Conservation (phyloP, 148 eudicot species). For the Tetragonia tetragonoides region DNA sequence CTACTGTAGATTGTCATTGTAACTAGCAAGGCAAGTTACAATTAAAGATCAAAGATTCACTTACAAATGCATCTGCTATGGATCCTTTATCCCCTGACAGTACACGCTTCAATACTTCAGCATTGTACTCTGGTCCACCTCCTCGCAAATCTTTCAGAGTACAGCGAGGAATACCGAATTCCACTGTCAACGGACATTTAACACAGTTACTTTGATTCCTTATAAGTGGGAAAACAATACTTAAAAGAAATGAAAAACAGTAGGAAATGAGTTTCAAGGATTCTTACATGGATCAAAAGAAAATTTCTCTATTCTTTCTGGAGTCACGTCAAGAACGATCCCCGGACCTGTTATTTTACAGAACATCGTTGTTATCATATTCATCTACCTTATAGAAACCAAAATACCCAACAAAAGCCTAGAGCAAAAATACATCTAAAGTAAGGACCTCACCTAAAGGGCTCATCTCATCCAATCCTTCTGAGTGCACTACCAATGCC, state of each 20-base stretch:
- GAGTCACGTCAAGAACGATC: conserved; percentile 73
- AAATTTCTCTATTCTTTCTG: conserved; percentile 71
- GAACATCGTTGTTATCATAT: not conserved
- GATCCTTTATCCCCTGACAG: conserved; percentile 79
- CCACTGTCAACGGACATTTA: conserved; percentile 53
- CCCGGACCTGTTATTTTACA: conserved; percentile 68
- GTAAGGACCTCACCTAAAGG: conserved; percentile 59
- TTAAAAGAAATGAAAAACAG: not conserved
- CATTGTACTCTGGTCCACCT: conserved; percentile 91
- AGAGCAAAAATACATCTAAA: not conserved
- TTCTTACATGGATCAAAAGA: conserved; percentile 87
- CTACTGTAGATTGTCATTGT: not conserved
- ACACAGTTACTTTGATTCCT: not conserved
- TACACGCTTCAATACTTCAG: conserved; percentile 72
- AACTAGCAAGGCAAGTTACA: not conserved
- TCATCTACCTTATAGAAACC: not conserved
- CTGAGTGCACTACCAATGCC: conserved; percentile 91
- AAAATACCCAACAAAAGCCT: not conserved
- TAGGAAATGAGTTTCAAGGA: not conserved
- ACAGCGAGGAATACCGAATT: conserved; percentile 92
- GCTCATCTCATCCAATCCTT: conserved; percentile 94
- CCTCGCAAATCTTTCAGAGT: conserved; percentile 71
- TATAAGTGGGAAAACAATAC: not conserved
- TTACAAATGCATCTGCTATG: conserved; percentile 91
- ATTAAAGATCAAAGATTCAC: conserved; percentile 20